Evolutionary conservation across 2,329 filamentous ascomycete genomes (phyloP).

Genomic region (Penicillium sp.): DNA sequence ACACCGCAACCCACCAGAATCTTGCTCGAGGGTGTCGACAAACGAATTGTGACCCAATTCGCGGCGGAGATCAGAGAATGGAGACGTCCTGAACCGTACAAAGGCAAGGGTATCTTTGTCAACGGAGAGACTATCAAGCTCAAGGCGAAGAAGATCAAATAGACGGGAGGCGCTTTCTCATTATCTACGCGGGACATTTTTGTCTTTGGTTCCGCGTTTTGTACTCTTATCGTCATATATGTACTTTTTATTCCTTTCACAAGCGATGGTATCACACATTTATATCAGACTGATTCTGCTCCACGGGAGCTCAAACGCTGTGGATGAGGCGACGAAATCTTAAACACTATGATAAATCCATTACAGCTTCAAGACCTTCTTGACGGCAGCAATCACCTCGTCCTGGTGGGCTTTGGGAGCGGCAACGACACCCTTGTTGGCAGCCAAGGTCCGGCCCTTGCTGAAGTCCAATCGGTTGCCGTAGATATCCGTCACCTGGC

Average conservation of each 20-base stretch:
- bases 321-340: background rate
- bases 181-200: constrained; percentile 27
- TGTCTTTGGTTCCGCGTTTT: constrained; percentile 26
- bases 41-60: constrained; percentile 83
- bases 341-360: constrained; percentile 7
- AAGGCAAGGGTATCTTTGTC: constrained; percentile 98
- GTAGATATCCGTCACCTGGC: constrained; percentile 81
- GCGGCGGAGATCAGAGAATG: constrained; percentile 83
- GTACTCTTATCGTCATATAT: constrained; percentile 21
- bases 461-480: constrained; percentile 84
- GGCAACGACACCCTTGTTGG: constrained; percentile 92
- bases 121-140: constrained; percentile 96
- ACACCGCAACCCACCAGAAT: constrained; percentile 89
- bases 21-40: constrained; percentile 80
- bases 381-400: constrained; percentile 75
- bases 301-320: constrained; percentile 2
- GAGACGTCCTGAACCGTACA: constrained; percentile 94
- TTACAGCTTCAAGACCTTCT: constrained; percentile 64
- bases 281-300: constrained; percentile 28
- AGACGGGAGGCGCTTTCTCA: constrained; percentile 36
- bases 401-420: constrained; percentile 72
- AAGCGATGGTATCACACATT: constrained; percentile 34
- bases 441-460: constrained; percentile 75
- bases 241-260: constrained; percentile 16
- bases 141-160: constrained; percentile 97